A percentile compares a stretch with the other conserved stretches of the same genome.
Conservation (phyloP, 2,329 filamentous ascomycete species). For the Cadophora malorum region DNA sequence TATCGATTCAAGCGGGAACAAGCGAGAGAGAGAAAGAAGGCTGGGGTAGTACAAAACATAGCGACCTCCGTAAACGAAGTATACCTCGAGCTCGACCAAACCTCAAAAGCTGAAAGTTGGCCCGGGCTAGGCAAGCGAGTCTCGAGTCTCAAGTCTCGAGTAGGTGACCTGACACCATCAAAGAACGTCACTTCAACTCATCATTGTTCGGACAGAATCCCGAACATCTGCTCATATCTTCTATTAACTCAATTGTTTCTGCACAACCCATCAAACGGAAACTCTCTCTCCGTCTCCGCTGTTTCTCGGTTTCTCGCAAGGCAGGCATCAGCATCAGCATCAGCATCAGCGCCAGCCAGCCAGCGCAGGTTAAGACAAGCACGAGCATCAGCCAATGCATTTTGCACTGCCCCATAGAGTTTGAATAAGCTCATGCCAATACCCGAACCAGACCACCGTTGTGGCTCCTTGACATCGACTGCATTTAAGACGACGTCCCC, state of each 20-base stretch:
- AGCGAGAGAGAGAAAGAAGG: too few relatives aligned
- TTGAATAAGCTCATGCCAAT: slow-evolving; percentile 18
- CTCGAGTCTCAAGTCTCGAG: too few relatives aligned
- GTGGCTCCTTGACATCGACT: slow-evolving; percentile 15
- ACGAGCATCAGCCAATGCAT: neutral
- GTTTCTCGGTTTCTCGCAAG: slow-evolving; percentile 4
- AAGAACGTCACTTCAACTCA: too few relatives aligned
- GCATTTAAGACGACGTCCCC: slow-evolving; percentile 15
- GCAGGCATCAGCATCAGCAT: neutral
- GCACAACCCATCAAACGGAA: neutral
- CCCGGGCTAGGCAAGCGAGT: too few relatives aligned
- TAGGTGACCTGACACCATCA: too few relatives aligned
- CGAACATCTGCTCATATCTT: too few relatives aligned
- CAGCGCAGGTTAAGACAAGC: neutral
- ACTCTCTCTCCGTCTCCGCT: neutral
- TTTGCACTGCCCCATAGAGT: slow-evolving; percentile 17
- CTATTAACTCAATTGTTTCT: neutral
- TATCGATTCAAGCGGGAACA: too few relatives aligned
- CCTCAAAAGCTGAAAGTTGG: too few relatives aligned
- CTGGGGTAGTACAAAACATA: too few relatives aligned
- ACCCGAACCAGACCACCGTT: neutral
- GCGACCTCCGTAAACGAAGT: too few relatives aligned
- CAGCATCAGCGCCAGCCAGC: neutral
- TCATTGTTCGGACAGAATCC: too few relatives aligned
- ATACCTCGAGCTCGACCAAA: too few relatives aligned